A percentile compares a stretch with the other conserved stretches of the same genome.
Evolutionary conservation across 331 rosid genomes (phyloP).

Genomic region (Acacia pycnantha): DNA sequence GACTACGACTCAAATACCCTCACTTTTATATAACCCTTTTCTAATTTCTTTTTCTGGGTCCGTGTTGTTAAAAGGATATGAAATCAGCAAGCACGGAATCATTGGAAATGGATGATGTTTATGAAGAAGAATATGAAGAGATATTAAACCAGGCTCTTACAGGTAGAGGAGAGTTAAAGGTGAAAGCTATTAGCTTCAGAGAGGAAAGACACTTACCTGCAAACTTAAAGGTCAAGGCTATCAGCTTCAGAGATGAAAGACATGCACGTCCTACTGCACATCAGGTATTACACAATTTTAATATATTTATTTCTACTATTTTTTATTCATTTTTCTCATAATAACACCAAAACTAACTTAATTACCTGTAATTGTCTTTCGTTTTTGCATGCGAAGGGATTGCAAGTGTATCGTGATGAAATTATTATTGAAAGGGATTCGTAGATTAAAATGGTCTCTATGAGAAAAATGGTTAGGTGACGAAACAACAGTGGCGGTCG

Average conservation of each 20-base stretch:
- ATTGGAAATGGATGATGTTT: conserved; percentile 50
- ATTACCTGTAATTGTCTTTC: not conserved
- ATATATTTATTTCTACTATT: too few relatives aligned
- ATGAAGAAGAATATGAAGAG: conserved; percentile 64
- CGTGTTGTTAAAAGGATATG: conserved; percentile 37
- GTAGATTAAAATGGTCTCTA: not conserved
- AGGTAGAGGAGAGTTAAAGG: conserved; percentile 80
- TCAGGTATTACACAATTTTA: too few relatives aligned
- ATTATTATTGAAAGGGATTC: conserved; percentile 16
- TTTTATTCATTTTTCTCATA: not conserved
- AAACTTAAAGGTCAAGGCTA: conserved; percentile 56
- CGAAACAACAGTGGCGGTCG: not conserved
- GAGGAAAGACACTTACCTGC: conserved; percentile 65
- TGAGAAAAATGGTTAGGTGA: not conserved
- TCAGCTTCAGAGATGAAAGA: conserved; percentile 66
- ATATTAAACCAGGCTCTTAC: conserved; percentile 76
- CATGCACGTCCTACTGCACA: not conserved
- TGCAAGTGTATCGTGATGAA: conserved; percentile 45
- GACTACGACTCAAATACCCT: too few relatives aligned
- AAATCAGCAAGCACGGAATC: conserved; percentile 32
- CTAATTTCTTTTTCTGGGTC: not conserved
- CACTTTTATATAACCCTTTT: too few relatives aligned
- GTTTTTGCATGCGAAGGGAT: not conserved
- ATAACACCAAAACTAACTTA: not conserved
- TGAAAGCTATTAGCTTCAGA: conserved; percentile 54